Conservation (phyloP, 176 grass and related monocot species). For the Aegilops sharonensis region DNA sequence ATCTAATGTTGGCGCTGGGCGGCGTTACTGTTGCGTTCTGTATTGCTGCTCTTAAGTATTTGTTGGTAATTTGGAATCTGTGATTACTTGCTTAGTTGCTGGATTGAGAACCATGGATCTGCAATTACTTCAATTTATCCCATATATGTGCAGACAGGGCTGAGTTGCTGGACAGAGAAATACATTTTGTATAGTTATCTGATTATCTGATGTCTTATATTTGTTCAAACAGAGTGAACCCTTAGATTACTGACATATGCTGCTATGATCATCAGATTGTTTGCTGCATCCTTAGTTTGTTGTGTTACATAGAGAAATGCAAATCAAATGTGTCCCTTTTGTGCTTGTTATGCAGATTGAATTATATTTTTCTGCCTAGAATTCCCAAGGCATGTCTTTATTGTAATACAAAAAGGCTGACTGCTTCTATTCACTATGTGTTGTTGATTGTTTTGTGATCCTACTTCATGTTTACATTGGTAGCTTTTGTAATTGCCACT, state of each 20-base stretch:
- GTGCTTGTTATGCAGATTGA: background rate
- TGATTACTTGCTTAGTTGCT: slow-evolving; percentile 14
- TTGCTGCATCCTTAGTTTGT: slow-evolving; percentile 12
- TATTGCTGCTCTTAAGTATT: background rate
- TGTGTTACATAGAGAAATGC: background rate
- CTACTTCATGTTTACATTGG: background rate
- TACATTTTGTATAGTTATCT: background rate
- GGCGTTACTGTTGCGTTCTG: background rate
- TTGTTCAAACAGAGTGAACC: background rate
- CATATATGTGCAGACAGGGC: background rate
- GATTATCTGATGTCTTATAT: slow-evolving; percentile 8
- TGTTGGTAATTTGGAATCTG: background rate
- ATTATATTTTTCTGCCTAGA: background rate
- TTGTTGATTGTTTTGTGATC: background rate
- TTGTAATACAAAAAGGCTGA: background rate
- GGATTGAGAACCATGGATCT: background rate
- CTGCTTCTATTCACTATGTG: background rate
- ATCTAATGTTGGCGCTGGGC: background rate
- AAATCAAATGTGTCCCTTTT: background rate
- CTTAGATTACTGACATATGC: background rate
- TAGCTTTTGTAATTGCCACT: background rate
- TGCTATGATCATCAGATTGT: background rate
- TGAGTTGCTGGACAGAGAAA: slow-evolving; percentile 8
- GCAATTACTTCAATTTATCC: background rate
- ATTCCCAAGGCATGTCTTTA: background rate